Percentiles rank a stretch among this genome's conserved stretches.
Evolutionary conservation across 148 eudicot species (phyloP).

Genomic region (Persicaria maculosa): DNA sequence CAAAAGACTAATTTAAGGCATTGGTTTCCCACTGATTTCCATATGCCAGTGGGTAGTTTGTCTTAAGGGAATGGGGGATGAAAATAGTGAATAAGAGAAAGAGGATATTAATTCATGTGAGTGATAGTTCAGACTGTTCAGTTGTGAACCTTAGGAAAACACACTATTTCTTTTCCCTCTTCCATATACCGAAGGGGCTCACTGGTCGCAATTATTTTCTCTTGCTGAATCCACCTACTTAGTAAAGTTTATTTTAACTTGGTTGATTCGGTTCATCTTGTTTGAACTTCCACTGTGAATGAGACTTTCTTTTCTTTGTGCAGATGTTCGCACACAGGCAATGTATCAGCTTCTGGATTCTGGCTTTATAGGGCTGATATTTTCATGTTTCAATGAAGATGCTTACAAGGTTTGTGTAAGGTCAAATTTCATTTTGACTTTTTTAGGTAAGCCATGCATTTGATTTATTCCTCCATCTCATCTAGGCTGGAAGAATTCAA

Average conservation of each 20-base stretch:
- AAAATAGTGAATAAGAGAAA: not conserved
- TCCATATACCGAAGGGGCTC: not conserved
- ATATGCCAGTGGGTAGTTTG: not conserved
- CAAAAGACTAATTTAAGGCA: not conserved
- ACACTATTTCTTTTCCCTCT: not conserved
- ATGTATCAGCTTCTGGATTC: constrained; percentile 99
- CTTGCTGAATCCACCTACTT: not conserved
- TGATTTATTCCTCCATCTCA: not conserved
- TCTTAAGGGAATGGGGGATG: not conserved
- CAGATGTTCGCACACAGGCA: constrained; percentile 99
- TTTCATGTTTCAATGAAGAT: constrained; percentile 98
- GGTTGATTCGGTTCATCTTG: not conserved
- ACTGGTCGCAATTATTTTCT: not conserved
- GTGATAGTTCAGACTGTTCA: constrained; percentile 2
- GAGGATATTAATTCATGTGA: not conserved
- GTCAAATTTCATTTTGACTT: constrained; percentile 1
- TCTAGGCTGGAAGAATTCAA: constrained; percentile 93
- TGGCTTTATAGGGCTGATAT: constrained; percentile 96
- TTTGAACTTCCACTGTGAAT: not conserved
- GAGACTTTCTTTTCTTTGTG: constrained; percentile 16
- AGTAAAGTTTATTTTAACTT: not conserved
- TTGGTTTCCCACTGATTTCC: constrained; percentile 1
- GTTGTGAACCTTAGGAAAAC: not conserved
- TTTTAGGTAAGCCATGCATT: constrained; percentile 1
- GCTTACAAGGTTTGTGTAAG: constrained; percentile 63